A percentile compares a stretch with the other conserved stretches of the same genome.
Evolutionary conservation across 257 asterid species (phyloP).

Genomic region (Solanum arcanum): DNA sequence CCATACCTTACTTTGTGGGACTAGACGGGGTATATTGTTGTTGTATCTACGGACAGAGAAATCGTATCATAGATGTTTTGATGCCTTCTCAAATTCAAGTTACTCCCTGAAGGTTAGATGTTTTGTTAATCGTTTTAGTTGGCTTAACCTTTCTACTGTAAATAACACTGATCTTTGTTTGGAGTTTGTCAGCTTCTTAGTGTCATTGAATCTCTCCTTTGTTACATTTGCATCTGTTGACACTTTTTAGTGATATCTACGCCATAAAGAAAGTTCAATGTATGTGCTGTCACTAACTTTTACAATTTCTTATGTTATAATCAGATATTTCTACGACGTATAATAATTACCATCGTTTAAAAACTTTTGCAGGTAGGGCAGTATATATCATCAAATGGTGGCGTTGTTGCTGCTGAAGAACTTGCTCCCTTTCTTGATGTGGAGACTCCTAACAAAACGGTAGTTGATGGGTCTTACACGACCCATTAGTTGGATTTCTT

Average conservation of each 20-base stretch:
- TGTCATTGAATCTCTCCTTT: neutral
- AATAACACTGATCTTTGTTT: neutral
- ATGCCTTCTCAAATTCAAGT: neutral
- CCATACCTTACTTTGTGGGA: neutral
- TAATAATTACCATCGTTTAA: neutral
- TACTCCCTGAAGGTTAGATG: neutral
- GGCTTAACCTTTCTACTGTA: neutral
- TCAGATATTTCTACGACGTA: neutral
- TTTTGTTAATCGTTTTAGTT: neutral
- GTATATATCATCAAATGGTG: slow-evolving; percentile 88
- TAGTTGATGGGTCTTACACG: slow-evolving; percentile 13
- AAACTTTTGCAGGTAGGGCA: slow-evolving; percentile 66
- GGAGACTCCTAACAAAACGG: slow-evolving; percentile 45
- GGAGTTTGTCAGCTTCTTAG: neutral
- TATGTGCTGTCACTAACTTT: neutral
- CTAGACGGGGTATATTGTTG: neutral
- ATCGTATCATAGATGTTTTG: neutral
- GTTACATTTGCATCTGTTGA: neutral
- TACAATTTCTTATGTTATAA: neutral
- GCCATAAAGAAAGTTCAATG: neutral
- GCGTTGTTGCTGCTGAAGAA: slow-evolving; percentile 95
- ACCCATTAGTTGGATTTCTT: neutral
- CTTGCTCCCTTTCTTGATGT: slow-evolving; percentile 94
- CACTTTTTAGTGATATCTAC: neutral
- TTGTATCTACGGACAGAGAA: neutral